These are phyloP conservation scores for Ogataea sp. DNA, from an alignment of 805 yeast genomes.

Conservation along the genomic window DNA sequence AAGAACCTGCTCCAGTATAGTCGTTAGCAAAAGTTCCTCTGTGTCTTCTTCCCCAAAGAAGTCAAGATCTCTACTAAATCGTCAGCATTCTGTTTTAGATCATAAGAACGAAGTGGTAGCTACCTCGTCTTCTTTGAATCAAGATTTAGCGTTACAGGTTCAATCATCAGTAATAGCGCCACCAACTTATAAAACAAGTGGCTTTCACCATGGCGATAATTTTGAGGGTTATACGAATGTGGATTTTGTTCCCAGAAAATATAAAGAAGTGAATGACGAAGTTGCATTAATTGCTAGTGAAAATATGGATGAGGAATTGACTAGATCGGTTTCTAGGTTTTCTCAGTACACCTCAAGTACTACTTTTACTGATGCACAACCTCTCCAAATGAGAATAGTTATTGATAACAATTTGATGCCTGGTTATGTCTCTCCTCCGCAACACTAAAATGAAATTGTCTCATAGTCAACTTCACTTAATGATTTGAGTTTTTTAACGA, in stretches of 20 bases:
- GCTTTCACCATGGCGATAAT: no score
- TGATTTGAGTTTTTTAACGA: no score
- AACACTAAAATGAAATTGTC: no score
- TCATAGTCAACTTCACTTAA: no score
- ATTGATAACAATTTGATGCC: slow-evolving; percentile 10
- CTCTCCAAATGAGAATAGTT: slow-evolving; percentile 4
- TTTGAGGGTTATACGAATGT: no score
- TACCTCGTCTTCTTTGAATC: no score
- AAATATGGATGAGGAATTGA: not conserved
- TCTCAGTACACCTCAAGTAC: slow-evolving; percentile 2
- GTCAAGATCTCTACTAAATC: not conserved
- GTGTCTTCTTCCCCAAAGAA: not conserved
- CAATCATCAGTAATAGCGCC: no score
- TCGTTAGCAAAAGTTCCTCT: not conserved
- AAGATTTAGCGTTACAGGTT: no score
- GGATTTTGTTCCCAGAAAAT: not conserved
- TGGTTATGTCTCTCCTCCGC: slow-evolving; percentile 2
- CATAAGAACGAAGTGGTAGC: no score
- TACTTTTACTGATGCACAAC: slow-evolving; percentile 4
- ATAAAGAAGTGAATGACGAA: not conserved
- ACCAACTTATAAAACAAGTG: no score
- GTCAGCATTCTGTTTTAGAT: no score
- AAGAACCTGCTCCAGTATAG: not conserved
- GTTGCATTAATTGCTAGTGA: not conserved
- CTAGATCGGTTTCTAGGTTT: slow-evolving; percentile 4